Conservation (phyloP, 1,284 basidiomycete genomes). For the Naganishia sp. region DNA sequence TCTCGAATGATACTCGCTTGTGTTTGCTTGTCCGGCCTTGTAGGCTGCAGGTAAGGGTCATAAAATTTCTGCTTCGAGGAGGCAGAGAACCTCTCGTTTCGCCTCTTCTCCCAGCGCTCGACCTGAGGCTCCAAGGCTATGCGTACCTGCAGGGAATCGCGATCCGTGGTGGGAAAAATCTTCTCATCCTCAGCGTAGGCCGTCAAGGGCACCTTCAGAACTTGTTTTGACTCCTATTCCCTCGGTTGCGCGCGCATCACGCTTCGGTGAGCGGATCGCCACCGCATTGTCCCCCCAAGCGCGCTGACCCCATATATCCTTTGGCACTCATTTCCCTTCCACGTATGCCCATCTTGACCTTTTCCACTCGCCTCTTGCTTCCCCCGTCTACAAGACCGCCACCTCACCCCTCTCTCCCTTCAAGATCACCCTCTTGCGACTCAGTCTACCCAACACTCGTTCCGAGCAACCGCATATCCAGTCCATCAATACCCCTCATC, state of each 20-base stretch:
- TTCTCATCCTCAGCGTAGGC: too few species aligned
- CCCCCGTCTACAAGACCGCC: not conserved
- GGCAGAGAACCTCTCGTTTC: too few species aligned
- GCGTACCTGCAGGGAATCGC: too few species aligned
- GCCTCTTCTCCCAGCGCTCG: too few species aligned
- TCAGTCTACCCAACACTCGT: slow-evolving; percentile 1
- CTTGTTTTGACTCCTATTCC: slow-evolving; percentile 11
- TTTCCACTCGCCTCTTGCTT: not conserved
- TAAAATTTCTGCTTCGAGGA: too few species aligned
- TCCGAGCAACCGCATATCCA: not conserved
- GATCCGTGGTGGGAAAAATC: too few species aligned
- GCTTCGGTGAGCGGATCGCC: not conserved
- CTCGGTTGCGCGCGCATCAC: not conserved
- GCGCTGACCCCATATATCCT: too few species aligned
- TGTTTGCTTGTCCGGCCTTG: too few species aligned
- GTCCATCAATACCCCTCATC: not conserved
- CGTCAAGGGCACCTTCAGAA: not conserved
- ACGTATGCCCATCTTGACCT: not conserved
- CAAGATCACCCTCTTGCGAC: not conserved
- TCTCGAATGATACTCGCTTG: too few species aligned
- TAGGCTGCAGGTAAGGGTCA: too few species aligned
- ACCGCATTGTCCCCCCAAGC: not conserved
- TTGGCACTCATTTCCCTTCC: too few species aligned
- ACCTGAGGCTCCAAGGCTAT: too few species aligned
- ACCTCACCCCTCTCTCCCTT: not conserved